These are phyloP conservation scores for Rhizopogon vulgaris DNA, from an alignment of 768 basidiomycete species.

Conservation along the genomic window DNA sequence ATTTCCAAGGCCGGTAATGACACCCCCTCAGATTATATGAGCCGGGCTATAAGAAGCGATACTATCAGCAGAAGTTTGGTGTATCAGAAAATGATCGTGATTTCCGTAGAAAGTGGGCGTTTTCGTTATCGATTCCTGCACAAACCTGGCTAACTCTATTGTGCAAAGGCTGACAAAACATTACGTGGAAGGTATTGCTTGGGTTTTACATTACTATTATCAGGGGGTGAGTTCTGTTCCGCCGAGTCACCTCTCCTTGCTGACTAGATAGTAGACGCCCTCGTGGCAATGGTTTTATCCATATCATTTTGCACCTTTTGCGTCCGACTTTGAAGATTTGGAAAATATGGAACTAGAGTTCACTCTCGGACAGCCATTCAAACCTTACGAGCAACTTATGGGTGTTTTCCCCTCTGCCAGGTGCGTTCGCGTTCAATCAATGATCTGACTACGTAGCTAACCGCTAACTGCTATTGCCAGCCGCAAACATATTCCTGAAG, in stretches of 20 bases:
- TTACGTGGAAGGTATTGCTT: constrained; percentile 93
- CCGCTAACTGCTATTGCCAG: constrained; percentile 32
- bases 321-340: constrained; percentile 84
- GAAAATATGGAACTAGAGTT: constrained; percentile 77
- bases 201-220: constrained; percentile 98
- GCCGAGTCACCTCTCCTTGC: neutral
- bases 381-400: constrained; percentile 96
- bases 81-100: constrained; percentile 62
- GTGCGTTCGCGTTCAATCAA: constrained; percentile 32
- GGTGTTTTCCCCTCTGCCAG: constrained; percentile 95
- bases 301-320: constrained; percentile 97
- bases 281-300: constrained; percentile 99
- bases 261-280: constrained; percentile 48
- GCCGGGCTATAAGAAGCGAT: constrained; percentile 91
- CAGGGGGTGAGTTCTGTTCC: constrained; percentile 68
- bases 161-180: constrained; percentile 58
- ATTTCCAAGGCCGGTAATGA: constrained; percentile 1
- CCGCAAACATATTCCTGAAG: constrained; percentile 79
- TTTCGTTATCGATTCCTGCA: neutral
- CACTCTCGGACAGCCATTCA: constrained; percentile 80
- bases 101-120: constrained; percentile 63
- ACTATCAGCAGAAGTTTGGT: constrained; percentile 91
- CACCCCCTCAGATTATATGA: constrained; percentile 72
- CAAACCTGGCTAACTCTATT: constrained; percentile 3
- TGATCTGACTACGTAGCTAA: neutral